Evolutionary conservation across 2,329 filamentous ascomycete genomes (phyloP), one percentile per base, ranked within the genome.

Genomic region (Botrytis aclada): DNA sequence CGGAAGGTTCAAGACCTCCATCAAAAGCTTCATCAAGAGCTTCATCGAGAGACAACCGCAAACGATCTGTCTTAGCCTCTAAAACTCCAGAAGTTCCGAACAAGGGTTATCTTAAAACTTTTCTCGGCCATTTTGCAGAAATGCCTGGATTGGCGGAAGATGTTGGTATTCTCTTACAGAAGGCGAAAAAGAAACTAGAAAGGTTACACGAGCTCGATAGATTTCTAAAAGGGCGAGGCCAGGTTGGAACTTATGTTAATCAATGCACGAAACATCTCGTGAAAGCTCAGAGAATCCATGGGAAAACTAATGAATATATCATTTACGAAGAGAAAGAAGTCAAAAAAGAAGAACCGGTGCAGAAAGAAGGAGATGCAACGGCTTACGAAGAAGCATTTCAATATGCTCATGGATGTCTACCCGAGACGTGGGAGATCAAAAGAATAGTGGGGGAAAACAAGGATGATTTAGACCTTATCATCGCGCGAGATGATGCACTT

Each of bases 341-440:
- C 14, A 61, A 25, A 5, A 22, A 4, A n/a, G 32, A 25, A 61
- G 22, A 12, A 2, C 8, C 4, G 6, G 2, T 16, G 22, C 10
- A 3, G 22, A 0, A 2, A 14, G 3, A 25, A 14, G 9, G 4
- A 10, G 3, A 14, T 22, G 5, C 1, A 61, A 25, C 7, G 0
- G 10, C 58, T 14, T 16, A 37, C 25, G 29, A 37, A 3, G 25
- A 25, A 1, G 4, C 6, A 16, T 61, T 37, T 7, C 1, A 37
- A 61, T 0, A 61, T 6, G 22, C 6, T 7, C 14, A 25, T 0
- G 2, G 9, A 4, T 16, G 32, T 22, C 16, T 32, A n/a, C 12
- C 22, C 14, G 10, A 29, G 56, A 34, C 18, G 22, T 34, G 16
- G 32, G 9, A 58, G 29, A 34, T 1, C 7, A 12, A 0, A 10